phyloP scores from a whole-genome alignment of 2,329 filamentous ascomycete species.

The Xylaria sp. region DNA sequence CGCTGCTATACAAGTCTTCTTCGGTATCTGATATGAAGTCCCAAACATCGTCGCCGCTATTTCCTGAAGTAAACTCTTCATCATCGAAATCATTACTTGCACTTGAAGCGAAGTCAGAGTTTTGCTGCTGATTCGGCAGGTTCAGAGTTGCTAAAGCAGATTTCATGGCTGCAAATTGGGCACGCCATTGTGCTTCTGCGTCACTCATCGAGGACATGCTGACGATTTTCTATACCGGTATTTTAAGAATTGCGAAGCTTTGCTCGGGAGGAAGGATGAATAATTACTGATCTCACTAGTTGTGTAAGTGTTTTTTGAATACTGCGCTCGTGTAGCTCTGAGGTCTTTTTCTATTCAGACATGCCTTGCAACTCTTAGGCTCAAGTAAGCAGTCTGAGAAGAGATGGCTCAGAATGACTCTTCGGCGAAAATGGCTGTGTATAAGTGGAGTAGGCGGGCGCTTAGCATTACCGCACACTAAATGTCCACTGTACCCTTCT shows the following conservation, averaged over 20 bases:
- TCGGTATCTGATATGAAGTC: conserved; percentile 85
- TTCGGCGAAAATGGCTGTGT: conserved; percentile 28
- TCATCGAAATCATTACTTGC: conserved; percentile 74
- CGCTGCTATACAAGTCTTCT: conserved; percentile 72
- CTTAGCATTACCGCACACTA: not conserved
- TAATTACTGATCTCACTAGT: no score
- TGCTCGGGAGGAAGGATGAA: not conserved
- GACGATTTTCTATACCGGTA: conserved; percentile 1
- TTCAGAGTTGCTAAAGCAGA: conserved; percentile 80
- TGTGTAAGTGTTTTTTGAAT: no score
- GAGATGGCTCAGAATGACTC: conserved; percentile 26
- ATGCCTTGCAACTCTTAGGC: not conserved
- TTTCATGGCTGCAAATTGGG: conserved; percentile 87
- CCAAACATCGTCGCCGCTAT: conserved; percentile 86
- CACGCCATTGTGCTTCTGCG: conserved; percentile 78
- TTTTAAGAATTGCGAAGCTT: not conserved
- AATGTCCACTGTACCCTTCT: not conserved
- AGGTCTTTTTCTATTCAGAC: not conserved
- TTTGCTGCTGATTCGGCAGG: conserved; percentile 55
- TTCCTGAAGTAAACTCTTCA: conserved; percentile 65
- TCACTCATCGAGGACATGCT: conserved; percentile 48
- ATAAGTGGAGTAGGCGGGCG: conserved; percentile 7
- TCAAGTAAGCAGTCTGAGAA: conserved; percentile 6
- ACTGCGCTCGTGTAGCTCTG: not conserved
- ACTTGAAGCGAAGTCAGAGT: conserved; percentile 61